These are phyloP conservation scores for Omphalea diandra DNA, from an alignment of 441 rosid species.

Conservation along the genomic window DNA sequence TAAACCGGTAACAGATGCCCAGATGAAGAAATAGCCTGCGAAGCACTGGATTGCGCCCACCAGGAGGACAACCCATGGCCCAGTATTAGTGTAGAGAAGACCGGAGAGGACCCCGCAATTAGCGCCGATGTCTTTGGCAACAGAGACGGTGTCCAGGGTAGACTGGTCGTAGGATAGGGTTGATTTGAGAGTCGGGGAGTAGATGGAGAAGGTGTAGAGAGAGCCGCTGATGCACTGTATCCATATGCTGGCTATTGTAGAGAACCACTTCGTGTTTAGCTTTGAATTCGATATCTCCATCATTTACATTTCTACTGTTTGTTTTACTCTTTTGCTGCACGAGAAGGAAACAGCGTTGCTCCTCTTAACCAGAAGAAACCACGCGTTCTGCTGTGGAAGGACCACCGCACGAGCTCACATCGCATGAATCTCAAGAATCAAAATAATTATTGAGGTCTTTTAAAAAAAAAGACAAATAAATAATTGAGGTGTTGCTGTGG, in stretches of 20 bases:
- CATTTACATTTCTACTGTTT: too few relatives aligned
- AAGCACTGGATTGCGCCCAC: conserved; percentile 25
- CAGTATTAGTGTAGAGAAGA: conserved; percentile 19
- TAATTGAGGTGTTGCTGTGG: too few relatives aligned
- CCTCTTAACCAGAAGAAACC: too few relatives aligned
- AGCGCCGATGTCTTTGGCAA: conserved; percentile 24
- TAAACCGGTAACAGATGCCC: conserved; percentile 22
- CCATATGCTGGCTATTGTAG: conserved; percentile 46
- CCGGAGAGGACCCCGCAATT: conserved; percentile 25
- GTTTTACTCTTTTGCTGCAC: too few relatives aligned
- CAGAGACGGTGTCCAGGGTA: conserved; percentile 27
- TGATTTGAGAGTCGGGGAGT: conserved; percentile 38
- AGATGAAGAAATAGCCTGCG: conserved; percentile 16
- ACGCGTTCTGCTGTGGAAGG: too few relatives aligned
- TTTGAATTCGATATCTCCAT: conserved; percentile 11
- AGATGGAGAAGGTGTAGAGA: conserved; percentile 44
- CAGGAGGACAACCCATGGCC: conserved; percentile 27
- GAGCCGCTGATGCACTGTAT: conserved; percentile 47
- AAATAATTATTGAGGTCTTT: too few relatives aligned
- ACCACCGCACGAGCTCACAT: too few relatives aligned
- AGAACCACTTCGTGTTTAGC: conserved; percentile 30
- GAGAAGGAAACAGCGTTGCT: too few relatives aligned
- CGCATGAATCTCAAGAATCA: too few relatives aligned
- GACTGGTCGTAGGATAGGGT: conserved; percentile 35
- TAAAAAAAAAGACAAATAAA: too few relatives aligned